Evolutionary conservation across 345 rosid genomes (phyloP).

Genomic region (Toxicodendron radicans): DNA sequence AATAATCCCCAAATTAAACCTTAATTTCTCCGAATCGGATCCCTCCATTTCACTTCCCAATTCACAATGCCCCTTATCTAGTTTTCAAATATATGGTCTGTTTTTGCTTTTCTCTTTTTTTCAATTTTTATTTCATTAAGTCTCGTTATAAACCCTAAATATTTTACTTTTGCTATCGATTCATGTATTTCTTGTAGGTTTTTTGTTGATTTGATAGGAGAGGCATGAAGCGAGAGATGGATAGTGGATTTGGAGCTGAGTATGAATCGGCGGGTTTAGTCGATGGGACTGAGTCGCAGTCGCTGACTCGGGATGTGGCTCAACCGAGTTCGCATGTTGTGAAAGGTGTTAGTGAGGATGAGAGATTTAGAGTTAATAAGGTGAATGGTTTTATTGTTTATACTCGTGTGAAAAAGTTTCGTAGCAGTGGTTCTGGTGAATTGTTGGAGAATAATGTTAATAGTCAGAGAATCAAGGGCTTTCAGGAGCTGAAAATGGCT

Average conservation of each 20-base stretch:
- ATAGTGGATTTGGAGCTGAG: conserved; percentile 30
- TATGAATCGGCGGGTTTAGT: conserved; percentile 31
- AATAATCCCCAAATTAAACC: conserved; percentile 17
- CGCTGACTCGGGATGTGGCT: conserved; percentile 33
- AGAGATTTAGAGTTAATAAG: conserved; percentile 56
- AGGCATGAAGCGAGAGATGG: conserved; percentile 64
- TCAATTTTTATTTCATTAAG: conserved; percentile 15
- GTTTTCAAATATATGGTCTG: background rate
- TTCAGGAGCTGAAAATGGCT: conserved; percentile 22
- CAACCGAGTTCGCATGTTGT: conserved; percentile 33
- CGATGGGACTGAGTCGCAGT: conserved; percentile 25
- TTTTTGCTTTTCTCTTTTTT: background rate
- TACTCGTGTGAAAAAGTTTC: conserved; percentile 52
- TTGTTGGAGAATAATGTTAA: conserved; percentile 23
- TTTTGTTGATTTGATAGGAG: conserved; percentile 32
- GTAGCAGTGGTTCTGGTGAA: conserved; percentile 25
- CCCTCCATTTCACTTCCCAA: background rate
- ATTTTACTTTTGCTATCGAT: background rate
- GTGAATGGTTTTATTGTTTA: conserved; percentile 80
- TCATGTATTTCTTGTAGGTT: conserved; percentile 5
- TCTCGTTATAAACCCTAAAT: background rate
- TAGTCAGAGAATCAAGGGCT: conserved; percentile 17
- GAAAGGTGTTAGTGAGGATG: conserved; percentile 41
- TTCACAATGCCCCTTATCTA: conserved; percentile 2
- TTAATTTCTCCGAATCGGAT: conserved; percentile 13